A percentile compares a stretch with the other conserved stretches of the same genome.
Conservation (phyloP, 495 filamentous ascomycete species). For the Parathielavia appendiculata region DNA sequence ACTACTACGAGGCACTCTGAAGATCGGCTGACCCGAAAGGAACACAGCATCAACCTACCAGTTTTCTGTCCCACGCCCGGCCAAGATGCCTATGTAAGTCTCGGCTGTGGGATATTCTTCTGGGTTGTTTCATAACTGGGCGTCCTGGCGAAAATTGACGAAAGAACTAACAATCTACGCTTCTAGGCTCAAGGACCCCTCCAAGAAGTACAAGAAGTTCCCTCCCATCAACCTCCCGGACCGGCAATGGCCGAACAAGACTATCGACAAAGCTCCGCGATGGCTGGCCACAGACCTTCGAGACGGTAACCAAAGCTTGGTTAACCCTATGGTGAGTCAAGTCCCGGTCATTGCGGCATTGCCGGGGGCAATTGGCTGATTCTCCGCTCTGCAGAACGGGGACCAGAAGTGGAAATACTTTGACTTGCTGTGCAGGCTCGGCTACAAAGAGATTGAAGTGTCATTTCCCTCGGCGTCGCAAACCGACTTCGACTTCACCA, state of each 20-base stretch:
- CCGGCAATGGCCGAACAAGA: constrained; percentile 86
- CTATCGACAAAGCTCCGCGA: constrained; percentile 70
- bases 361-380: constrained; percentile 24
- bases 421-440: constrained; percentile 85
- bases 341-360: neutral
- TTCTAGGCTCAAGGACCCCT: constrained; percentile 87
- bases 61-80: neutral
- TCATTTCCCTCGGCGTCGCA: constrained; percentile 93
- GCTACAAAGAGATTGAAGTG: constrained; percentile 98
- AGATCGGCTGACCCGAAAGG: neutral
- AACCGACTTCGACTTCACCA: constrained; percentile 93
- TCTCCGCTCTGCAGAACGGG: constrained; percentile 56
- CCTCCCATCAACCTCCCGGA: constrained; percentile 74
- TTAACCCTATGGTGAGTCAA: constrained; percentile 74
- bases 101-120: neutral
- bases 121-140: neutral
- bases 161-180: constrained; percentile 16
- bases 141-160: neutral
- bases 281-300: constrained; percentile 83
- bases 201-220: constrained; percentile 76
- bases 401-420: constrained; percentile 95
- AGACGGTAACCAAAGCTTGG: constrained; percentile 85
- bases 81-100: constrained; percentile 39
- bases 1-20: neutral
- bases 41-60: neutral